phyloP scores from a whole-genome alignment of 2,329 filamentous ascomycete genomes.

The Phyllosticta ampelicida region DNA sequence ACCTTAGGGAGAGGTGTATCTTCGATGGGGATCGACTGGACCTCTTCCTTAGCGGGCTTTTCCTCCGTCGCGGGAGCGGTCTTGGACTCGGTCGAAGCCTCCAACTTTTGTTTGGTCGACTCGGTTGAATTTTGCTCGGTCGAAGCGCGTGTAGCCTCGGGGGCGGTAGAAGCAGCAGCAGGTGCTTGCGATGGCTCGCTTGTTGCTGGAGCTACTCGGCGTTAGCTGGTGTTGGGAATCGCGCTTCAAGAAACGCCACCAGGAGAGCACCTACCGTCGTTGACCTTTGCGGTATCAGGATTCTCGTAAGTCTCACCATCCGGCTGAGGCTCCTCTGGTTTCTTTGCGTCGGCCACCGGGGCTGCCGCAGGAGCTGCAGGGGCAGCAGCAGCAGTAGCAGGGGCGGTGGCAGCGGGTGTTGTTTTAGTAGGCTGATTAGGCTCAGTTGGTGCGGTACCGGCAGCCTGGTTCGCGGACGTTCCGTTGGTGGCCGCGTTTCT shows the following conservation, averaged over 20 bases:
- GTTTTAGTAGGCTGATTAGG: slow-evolving; percentile 25
- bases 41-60: neutral
- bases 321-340: slow-evolving; percentile 12
- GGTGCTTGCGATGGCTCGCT: slow-evolving; percentile 12
- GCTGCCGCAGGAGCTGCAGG: slow-evolving; percentile 13
- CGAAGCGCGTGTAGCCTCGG: slow-evolving; percentile 14
- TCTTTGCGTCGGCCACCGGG: slow-evolving; percentile 18
- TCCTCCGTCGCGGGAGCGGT: slow-evolving; percentile 13
- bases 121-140: neutral
- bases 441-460: slow-evolving; percentile 15
- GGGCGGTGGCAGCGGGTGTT: slow-evolving; percentile 21
- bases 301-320: slow-evolving; percentile 12
- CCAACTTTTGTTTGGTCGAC: slow-evolving; percentile 7
- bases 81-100: slow-evolving; percentile 12
- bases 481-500: slow-evolving; percentile 12
- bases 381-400: slow-evolving; percentile 15
- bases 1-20: neutral
- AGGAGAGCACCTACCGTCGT: neutral
- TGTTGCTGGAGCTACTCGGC: neutral
- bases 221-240: neutral
- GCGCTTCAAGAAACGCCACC: neutral
- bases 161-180: slow-evolving; percentile 9
- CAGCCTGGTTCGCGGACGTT: slow-evolving; percentile 14
- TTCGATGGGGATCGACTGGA: neutral
- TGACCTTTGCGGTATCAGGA: slow-evolving; percentile 12